These are phyloP conservation scores for Tephrocybe sp. DNA, from an alignment of 768 basidiomycete genomes.

Conservation along the genomic window DNA sequence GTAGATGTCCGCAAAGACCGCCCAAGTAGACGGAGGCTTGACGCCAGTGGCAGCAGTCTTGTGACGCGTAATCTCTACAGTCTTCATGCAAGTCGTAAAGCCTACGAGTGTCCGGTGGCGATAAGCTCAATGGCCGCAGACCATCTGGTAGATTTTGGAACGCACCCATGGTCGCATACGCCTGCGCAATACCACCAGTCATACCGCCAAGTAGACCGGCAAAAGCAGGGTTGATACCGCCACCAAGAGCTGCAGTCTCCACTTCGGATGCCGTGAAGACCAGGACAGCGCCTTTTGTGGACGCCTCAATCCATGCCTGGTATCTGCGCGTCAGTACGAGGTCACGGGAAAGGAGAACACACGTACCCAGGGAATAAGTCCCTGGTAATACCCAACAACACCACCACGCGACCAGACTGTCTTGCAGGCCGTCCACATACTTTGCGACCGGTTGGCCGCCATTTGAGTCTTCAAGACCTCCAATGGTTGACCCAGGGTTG, in stretches of 20 bases:
- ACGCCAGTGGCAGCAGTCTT: slow-evolving; percentile 86
- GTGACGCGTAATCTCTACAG: slow-evolving; percentile 94
- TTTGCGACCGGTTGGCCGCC: slow-evolving; percentile 94
- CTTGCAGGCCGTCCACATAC: slow-evolving; percentile 82
- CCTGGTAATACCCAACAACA: slow-evolving; percentile 90
- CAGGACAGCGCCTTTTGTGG: slow-evolving; percentile 91
- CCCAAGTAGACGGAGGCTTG: slow-evolving; percentile 90
- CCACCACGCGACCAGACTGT: slow-evolving; percentile 94
- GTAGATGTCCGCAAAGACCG: slow-evolving; percentile 94
- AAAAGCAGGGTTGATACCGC: slow-evolving; percentile 82
- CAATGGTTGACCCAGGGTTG: slow-evolving; percentile 95
- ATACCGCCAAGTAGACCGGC: slow-evolving; percentile 92
- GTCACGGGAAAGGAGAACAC: slow-evolving; percentile 3
- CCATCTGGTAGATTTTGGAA: slow-evolving; percentile 19
- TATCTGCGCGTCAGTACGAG: slow-evolving; percentile 9
- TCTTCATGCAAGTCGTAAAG: slow-evolving; percentile 99
- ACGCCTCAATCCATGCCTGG: slow-evolving; percentile 99
- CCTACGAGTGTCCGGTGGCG: slow-evolving; percentile 43
- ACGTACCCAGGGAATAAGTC: slow-evolving; percentile 96
- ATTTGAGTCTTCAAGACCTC: slow-evolving; percentile 99
- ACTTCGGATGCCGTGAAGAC: slow-evolving; percentile 44
- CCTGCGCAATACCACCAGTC: slow-evolving; percentile 96
- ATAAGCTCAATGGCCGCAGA: not conserved
- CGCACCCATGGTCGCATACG: slow-evolving; percentile 99
- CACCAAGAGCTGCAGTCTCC: slow-evolving; percentile 70